Evolutionary conservation across 2,329 filamentous ascomycete species (phyloP), one percentile per base, ranked within the genome.

Genomic region (Colletotrichum shisoi): DNA sequence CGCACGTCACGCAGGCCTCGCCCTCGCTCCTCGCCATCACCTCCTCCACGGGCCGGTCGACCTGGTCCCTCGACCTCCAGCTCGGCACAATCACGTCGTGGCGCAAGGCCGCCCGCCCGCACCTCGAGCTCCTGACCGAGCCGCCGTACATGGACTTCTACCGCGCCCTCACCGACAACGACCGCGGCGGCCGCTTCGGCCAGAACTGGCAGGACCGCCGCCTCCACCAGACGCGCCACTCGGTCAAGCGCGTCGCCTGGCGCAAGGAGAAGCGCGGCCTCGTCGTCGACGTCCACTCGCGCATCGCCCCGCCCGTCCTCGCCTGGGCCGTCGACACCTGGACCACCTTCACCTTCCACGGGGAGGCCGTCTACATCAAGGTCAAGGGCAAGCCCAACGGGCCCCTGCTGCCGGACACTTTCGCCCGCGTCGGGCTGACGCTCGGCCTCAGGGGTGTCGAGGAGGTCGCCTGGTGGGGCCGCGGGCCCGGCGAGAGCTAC

Each of bases 131-230:
- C 34, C 77, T 86, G 56, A 80, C 79, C 4, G 73, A 79, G 37
- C 81, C 83, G 0, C 71, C 83, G 2, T 70, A 76, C 2, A 79
- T 89, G 46, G 81, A 82, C 69, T 85, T 91, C 73, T 90, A 88
- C 79, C 87, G 89, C 45, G 85, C 89, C 0, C 80, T 84, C 44
- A 91, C 88, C 0, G 87, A 91, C 76, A 91, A 91, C 73, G 89
- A 91, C 73, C 79, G 81, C 4, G 83, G 83, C 0, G 79, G 80
- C 7, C 77, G 80, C 17, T 85, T 86, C 70, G 87, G 86, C 0
- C 78, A 80, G 58, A 82, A 88, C 68, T 91, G 89, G 88, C 76
- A 79, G 12, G 79, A 81, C 19, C 72, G 76, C 7, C 78, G 80
- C 3, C 72, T 85, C 0, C 79, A 85, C 71, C 80, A 84, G 71